A percentile compares a stretch with the other conserved stretches of the same genome.
These are phyloP conservation scores for Fusarium succisae DNA, from an alignment of 2,329 filamentous ascomycete species.

Conservation along the genomic window DNA sequence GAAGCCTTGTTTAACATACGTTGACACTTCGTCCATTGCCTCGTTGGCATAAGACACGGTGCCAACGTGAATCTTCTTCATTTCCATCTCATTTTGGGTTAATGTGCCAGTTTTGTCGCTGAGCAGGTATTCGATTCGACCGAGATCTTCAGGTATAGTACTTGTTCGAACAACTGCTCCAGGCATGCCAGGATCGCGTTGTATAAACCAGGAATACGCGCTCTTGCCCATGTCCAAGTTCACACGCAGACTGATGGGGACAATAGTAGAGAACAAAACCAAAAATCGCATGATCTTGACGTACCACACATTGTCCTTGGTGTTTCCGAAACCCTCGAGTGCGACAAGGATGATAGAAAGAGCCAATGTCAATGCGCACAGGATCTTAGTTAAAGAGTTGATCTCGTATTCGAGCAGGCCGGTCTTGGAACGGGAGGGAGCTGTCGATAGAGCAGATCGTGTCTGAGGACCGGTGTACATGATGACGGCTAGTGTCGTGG, in stretches of 20 bases:
- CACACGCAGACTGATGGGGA: constrained; percentile 94
- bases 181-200: constrained; percentile 87
- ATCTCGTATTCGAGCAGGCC: constrained; percentile 95
- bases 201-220: constrained; percentile 95
- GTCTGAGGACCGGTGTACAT: constrained; percentile 96
- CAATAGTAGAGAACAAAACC: constrained; percentile 98
- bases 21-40: constrained; percentile 95
- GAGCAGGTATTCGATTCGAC: constrained; percentile 93
- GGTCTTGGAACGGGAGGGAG: constrained; percentile 90
- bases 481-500: constrained; percentile 86
- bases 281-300: constrained; percentile 98
- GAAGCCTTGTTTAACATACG: constrained; percentile 88
- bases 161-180: constrained; percentile 94
- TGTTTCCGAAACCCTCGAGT: constrained; percentile 79
- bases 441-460: constrained; percentile 90
- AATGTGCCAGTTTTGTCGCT: constrained; percentile 99
- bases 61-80: constrained; percentile 98
- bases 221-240: constrained; percentile 98
- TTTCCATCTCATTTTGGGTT: constrained; percentile 98
- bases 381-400: constrained; percentile 94
- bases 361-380: constrained; percentile 87
- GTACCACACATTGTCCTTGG: constrained; percentile 81
- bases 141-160: constrained; percentile 96
- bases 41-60: constrained; percentile 98
- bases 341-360: constrained; percentile 90